These are phyloP conservation scores for Serendipita vermifera DNA, from an alignment of 768 basidiomycete genomes.

Conservation along the genomic window DNA sequence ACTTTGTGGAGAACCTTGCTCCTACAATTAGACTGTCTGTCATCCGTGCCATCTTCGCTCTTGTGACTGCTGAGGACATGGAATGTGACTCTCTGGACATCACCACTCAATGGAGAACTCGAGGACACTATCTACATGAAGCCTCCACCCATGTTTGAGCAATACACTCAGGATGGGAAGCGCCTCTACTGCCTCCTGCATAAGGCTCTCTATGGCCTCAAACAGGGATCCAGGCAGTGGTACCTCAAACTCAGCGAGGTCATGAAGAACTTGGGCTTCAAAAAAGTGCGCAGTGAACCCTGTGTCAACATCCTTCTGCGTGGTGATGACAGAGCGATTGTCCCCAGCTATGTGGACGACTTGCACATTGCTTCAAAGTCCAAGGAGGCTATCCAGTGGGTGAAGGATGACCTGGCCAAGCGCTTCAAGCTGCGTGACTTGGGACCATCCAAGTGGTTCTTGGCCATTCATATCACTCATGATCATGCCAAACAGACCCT, in stretches of 20 bases:
- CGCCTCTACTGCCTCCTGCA: background rate
- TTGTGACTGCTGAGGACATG: slow-evolving; percentile 16
- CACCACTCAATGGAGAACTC: slow-evolving; percentile 18
- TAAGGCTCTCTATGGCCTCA: slow-evolving; percentile 21
- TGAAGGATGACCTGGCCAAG: background rate
- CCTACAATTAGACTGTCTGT: slow-evolving; percentile 21
- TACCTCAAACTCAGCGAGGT: slow-evolving; percentile 11
- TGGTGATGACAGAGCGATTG: background rate
- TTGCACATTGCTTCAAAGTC: slow-evolving; percentile 21
- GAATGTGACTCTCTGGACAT: slow-evolving; percentile 14
- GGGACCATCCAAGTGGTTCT: slow-evolving; percentile 10
- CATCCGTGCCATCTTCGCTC: slow-evolving; percentile 19
- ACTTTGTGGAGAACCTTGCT: slow-evolving; percentile 27
- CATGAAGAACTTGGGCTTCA: slow-evolving; percentile 14
- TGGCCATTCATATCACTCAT: slow-evolving; percentile 16
- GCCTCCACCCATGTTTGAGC: slow-evolving; percentile 15
- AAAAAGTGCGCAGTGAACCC: background rate
- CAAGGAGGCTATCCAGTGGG: slow-evolving; percentile 12
- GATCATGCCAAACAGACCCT: slow-evolving; percentile 10
- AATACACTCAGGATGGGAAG: background rate
- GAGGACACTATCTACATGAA: slow-evolving; percentile 21
- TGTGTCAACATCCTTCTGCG: background rate
- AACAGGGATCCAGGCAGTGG: slow-evolving; percentile 18
- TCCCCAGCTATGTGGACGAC: slow-evolving; percentile 21
- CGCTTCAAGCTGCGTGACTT: background rate